Evolutionary conservation across 73 alveolate species (phyloP), one percentile per base, ranked within the genome.

Genomic region (Loxodes magnus): DNA sequence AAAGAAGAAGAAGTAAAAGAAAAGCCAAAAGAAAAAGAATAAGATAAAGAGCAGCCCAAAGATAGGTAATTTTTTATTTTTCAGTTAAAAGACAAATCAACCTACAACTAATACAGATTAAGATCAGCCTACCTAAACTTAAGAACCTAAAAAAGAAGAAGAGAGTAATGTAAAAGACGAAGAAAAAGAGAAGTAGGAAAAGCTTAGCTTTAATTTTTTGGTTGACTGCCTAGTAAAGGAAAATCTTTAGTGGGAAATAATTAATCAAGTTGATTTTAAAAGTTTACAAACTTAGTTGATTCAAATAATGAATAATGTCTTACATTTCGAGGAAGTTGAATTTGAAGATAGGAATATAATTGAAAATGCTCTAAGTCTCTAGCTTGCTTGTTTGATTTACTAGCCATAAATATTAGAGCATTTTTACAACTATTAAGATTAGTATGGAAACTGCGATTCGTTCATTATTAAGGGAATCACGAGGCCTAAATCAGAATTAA

Each of bases 281-380:
- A 9, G 7, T 7, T 25, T 46, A 17, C 22, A 25, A n/a, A 0
- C 59, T n/a, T 25, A 46, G 17, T 15, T 46, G 22, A 46, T 46
- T 14, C 43, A 19, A 1, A 1, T 46, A 2, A 57, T 57, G 71
- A 65, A 23, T n/a, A 25, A 25, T 19, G 44, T 38, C 46, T 25
- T 50, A 5, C 26, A 44, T 9, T 24, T 26, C 26, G 25, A 39
- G 14, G 83, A 69, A 33, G 34, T 46, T 34, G 83, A 69, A 27
- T 28, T 38, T 14, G 83, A 69, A 26, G 83, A 69, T 33, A 69
- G 71, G 63, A 49, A 23, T 3, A 69, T 69, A 25, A 53, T 69
- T 50, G 83, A 69, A 24, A 51, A 37, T 27, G 58, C 78, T 25
- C 24, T 69, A 9, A 39, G 15, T 39, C 43, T 42, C 35, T 64